Conservation (phyloP, 2,329 filamentous ascomycete species). For the Diplodia scrobiculata region DNA sequence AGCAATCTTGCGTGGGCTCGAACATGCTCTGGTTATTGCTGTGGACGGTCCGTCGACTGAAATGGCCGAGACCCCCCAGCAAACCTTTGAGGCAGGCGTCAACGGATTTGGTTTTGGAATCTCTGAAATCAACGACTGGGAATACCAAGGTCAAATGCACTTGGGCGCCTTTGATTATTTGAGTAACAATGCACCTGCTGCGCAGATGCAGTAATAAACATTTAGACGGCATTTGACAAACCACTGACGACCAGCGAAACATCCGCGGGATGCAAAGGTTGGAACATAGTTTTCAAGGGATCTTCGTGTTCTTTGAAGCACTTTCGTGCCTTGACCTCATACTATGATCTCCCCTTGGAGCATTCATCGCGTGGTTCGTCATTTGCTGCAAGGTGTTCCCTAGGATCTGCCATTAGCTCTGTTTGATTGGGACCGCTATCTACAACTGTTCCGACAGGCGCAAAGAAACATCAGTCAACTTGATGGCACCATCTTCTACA, state of each 20-base stretch:
- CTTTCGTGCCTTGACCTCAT: neutral
- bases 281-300: neutral
- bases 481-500: conserved; percentile 29
- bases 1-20: conserved; percentile 45
- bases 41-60: conserved; percentile 39
- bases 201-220: conserved; percentile 2
- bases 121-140: conserved; percentile 44
- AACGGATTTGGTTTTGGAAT: conserved; percentile 36
- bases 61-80: conserved; percentile 38
- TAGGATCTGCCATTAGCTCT: neutral
- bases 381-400: neutral
- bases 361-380: neutral
- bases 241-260: neutral
- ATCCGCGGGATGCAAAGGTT: too few relatives aligned
- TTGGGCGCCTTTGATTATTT: conserved; percentile 41
- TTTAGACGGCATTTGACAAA: neutral
- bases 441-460: conserved; percentile 10
- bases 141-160: conserved; percentile 35
- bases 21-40: conserved; percentile 45
- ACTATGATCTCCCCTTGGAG: neutral
- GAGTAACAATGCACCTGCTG: conserved; percentile 29
- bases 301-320: neutral
- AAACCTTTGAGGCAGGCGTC: conserved; percentile 33
- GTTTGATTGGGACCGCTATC: conserved; percentile 4
- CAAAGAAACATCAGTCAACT: conserved; percentile 15